These are phyloP conservation scores for Pneumocystis wakefieldiae DNA, from an alignment of 1,139 yeast genomes.

Conservation along the genomic window DNA sequence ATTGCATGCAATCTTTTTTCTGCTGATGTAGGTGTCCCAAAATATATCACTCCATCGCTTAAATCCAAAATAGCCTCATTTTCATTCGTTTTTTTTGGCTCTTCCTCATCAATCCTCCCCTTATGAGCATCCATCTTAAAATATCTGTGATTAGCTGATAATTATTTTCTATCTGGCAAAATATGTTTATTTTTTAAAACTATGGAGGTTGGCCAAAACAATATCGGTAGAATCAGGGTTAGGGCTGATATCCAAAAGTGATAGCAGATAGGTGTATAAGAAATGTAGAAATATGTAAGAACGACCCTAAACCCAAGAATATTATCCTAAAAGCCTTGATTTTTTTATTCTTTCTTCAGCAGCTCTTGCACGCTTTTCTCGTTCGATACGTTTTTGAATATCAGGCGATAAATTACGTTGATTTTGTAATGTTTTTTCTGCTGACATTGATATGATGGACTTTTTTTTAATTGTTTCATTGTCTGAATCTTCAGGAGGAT, in stretches of 20 bases:
- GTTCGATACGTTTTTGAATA: conserved; percentile 61
- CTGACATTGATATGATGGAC: conserved; percentile 11
- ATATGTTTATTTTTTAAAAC: background rate
- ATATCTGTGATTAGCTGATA: background rate
- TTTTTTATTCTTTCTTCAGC: conserved; percentile 68
- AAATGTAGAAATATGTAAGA: background rate
- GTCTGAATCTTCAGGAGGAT: too few relatives aligned
- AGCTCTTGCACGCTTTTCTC: conserved; percentile 92
- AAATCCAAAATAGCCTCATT: background rate
- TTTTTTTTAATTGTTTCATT: conserved; percentile 12
- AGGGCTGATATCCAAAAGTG: background rate
- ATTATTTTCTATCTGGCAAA: too few relatives aligned
- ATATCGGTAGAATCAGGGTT: background rate
- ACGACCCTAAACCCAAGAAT: too few relatives aligned
- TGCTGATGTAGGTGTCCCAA: conserved; percentile 1
- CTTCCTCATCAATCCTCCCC: background rate
- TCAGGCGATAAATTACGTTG: conserved; percentile 38
- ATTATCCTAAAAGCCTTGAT: background rate
- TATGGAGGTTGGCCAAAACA: background rate
- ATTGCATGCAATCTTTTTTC: background rate
- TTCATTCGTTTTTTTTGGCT: background rate
- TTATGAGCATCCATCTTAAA: background rate
- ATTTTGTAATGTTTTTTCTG: conserved; percentile 7
- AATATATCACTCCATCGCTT: background rate
- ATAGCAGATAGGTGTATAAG: background rate